A percentile compares a stretch with the other conserved stretches of the same genome.
Conservation (phyloP, 768 basidiomycete genomes). For the Epithele typhae region DNA sequence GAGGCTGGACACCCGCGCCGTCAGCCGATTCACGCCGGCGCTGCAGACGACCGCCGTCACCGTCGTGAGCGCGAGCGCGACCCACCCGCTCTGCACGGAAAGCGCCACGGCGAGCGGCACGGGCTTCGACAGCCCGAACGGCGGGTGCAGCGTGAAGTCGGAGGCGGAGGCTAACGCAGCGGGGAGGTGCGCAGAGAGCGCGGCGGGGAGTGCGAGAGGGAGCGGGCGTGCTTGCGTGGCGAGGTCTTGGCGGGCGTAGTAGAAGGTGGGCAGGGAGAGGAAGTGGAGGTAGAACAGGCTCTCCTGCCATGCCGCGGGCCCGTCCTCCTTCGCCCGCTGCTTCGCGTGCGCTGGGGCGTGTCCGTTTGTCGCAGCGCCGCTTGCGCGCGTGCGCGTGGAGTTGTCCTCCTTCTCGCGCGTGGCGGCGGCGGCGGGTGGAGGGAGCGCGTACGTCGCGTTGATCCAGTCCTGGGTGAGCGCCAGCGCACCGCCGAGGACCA, state of each 20-base stretch:
- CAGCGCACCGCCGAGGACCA: slow-evolving; percentile 76
- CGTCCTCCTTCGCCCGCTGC: background rate
- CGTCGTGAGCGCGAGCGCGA: slow-evolving; percentile 72
- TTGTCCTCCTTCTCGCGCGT: slow-evolving; percentile 5
- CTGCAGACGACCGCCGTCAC: slow-evolving; percentile 82
- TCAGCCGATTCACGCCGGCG: slow-evolving; percentile 82
- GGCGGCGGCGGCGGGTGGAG: slow-evolving; percentile 6
- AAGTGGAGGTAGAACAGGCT: slow-evolving; percentile 90
- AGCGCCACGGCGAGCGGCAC: slow-evolving; percentile 20
- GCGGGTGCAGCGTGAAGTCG: slow-evolving; percentile 16
- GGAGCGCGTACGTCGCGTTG: slow-evolving; percentile 42
- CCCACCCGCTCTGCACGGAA: slow-evolving; percentile 52
- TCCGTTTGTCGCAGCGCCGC: background rate
- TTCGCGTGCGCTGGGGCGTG: background rate
- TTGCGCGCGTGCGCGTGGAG: background rate
- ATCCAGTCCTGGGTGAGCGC: slow-evolving; percentile 86
- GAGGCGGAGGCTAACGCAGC: slow-evolving; percentile 1
- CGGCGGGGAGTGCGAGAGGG: slow-evolving; percentile 19
- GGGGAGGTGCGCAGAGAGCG: slow-evolving; percentile 3
- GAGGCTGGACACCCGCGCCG: slow-evolving; percentile 67
- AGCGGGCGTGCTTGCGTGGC: slow-evolving; percentile 39
- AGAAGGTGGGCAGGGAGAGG: slow-evolving; percentile 75
- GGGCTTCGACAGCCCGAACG: slow-evolving; percentile 25
- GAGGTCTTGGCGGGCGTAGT: slow-evolving; percentile 53
- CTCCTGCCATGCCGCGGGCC: slow-evolving; percentile 63